Base-by-base conservation (phyloP, 257 asterid species). In the Nemophila menziesii region DNA sequence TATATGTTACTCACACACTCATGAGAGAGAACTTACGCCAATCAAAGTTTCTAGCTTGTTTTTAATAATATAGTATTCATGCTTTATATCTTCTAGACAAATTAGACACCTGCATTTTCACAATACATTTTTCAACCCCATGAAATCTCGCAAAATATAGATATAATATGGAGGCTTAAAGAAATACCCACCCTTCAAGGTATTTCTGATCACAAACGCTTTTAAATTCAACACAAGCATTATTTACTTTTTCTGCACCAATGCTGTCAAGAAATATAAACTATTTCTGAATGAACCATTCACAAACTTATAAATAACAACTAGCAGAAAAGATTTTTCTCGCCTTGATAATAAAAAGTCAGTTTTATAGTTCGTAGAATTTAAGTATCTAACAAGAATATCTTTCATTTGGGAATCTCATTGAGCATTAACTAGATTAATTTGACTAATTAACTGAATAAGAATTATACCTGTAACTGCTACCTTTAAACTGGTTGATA, bases 401-500 rank as follows among this genome's bases (percentile, higher is more conserved):
- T 24, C 9, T 24, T 24, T 24, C 33, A 24, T 24, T 24, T 24
- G 33, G 4, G 33, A 24, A 24, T 24, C n/a, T n/a, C n/a, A n/a
- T n/a, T n/a, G n/a, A n/a, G n/a, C n/a, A n/a, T n/a, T n/a, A n/a
- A n/a, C n/a, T n/a, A n/a, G n/a, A n/a, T n/a, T n/a, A n/a, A n/a
- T n/a, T n/a, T n/a, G n/a, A n/a, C n/a, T n/a, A 24, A 9, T 24
- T 24, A 24, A 24, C 4, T 4, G 33, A 24, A 24, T n/a, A 24
- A 24, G 4, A 39, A 40, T 1, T 24, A 18, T 38, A 72, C 76
- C 80, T 68, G 22, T 70, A 72, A 41, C 73, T 64, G 43, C 76
- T 68, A 38, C 73, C 61, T 56, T 72, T 68, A 13, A 72, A 57
- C 23, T 51, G 63, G 33, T 64, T 70, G 16, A 64, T 63, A 64